A percentile compares a stretch with the other conserved stretches of the same genome.
Evolutionary conservation across 768 basidiomycete genomes (phyloP).

Genomic region (Lentinula edodes): DNA sequence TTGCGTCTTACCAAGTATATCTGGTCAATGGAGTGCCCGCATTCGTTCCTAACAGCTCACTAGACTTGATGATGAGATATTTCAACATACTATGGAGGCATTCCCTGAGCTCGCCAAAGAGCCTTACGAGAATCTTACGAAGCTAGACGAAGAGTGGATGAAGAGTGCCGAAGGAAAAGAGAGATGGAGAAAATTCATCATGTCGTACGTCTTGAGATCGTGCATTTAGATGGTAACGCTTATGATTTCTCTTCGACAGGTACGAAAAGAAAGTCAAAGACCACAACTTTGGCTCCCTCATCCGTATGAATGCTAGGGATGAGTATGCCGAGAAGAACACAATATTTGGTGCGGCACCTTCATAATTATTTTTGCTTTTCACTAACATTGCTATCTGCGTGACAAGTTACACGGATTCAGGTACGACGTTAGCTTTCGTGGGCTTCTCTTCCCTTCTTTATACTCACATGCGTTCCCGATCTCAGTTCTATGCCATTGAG

Average conservation of each 20-base stretch:
- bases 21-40: neutral
- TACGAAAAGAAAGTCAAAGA: constrained; percentile 91
- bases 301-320: constrained; percentile 69
- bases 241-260: constrained; percentile 26
- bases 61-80: constrained; percentile 91
- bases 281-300: constrained; percentile 94
- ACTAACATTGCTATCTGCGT: constrained; percentile 2
- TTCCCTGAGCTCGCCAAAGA: constrained; percentile 76
- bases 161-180: constrained; percentile 86
- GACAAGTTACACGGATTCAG: constrained; percentile 65
- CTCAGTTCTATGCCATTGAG: constrained; percentile 90
- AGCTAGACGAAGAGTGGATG: constrained; percentile 88
- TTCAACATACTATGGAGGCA: constrained; percentile 58
- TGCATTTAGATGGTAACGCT: neutral
- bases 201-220: constrained; percentile 33
- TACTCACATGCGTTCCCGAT: constrained; percentile 6
- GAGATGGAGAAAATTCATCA: constrained; percentile 86
- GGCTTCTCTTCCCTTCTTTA: constrained; percentile 12
- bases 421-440: constrained; percentile 19
- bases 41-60: constrained; percentile 1
- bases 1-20: constrained; percentile 80
- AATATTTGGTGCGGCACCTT: constrained; percentile 69
- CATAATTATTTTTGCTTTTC: neutral
- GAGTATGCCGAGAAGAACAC: constrained; percentile 92
- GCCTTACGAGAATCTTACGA: constrained; percentile 39